Base-by-base conservation (phyloP, 805 yeast species). In the Nakazawaea wickerhamii region DNA sequence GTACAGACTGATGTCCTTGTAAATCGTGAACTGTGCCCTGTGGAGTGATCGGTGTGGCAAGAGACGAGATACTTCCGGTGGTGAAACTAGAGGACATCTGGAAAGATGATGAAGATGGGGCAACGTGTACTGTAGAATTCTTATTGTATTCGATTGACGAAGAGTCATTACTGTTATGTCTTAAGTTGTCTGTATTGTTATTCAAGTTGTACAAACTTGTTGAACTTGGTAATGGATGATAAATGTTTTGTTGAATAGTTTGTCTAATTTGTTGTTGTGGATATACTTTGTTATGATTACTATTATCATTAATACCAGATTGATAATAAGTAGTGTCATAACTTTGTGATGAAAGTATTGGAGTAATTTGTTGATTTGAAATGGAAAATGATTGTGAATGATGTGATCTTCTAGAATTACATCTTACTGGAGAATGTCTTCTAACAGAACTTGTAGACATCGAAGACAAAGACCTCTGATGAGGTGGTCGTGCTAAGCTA, bases 1-100 rank as follows among this genome's bases (percentile, higher is more conserved):
- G 32, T n/a, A 14, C 27, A 9, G 8, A 32, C 15, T 32, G 36
- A 32, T 17, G 21, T 9, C 10, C 23, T 9, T 32, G 36, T 9
- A 23, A 26, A 6, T 26, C 5, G 9, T n/a, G 13, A 15, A 25
- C 39, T 7, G 13, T 5, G 14, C 31, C 26, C 25, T 34, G 39
- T 9, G 46, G 46, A 35, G 42, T 38, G 11, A 40, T 38, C n/a
- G 46, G 45, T 3, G 45, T 42, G 2, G 41, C 39, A 20, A 43
- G 15, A n/a, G 46, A 43, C 4, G 46, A 34, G 2, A 38, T 15
- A 30, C 43, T 38, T 4, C 25, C 38, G 22, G 39, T 35, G 22
- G 46, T 43, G 23, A 25, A 38, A 34, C 43, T 38, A 6, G 40
- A 13, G 4, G 46, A 34, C 21, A 38, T 22, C 34, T 15, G 9